Percentiles rank a stretch among this genome's conserved stretches.
phyloP scores from a whole-genome alignment of 2,329 filamentous ascomycete species.

The Ophiobolus disseminans region DNA sequence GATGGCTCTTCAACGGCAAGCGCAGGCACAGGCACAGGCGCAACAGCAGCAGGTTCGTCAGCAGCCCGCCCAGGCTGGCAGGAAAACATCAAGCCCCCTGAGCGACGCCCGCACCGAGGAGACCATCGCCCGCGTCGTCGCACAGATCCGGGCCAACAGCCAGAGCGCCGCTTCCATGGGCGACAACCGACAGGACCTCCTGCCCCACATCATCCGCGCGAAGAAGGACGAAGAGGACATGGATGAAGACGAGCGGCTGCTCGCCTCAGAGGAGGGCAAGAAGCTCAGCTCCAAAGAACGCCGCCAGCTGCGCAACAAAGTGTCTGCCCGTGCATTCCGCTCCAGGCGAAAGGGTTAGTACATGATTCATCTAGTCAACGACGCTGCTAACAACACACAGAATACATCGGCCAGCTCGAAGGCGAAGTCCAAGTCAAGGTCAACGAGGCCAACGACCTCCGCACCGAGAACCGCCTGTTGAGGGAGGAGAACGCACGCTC shows the following conservation, averaged over 20 bases:
- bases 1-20: constrained; percentile 51
- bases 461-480: constrained; percentile 80
- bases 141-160: constrained; percentile 85
- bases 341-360: constrained; percentile 93
- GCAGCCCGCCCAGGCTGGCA: constrained; percentile 32
- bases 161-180: constrained; percentile 58
- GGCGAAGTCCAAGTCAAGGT: constrained; percentile 83
- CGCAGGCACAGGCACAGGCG: constrained; percentile 45
- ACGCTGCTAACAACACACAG: constrained; percentile 65
- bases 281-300: constrained; percentile 98
- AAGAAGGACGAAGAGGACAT: constrained; percentile 98
- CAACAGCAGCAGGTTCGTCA: constrained; percentile 44
- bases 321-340: constrained; percentile 95
- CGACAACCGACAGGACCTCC: constrained; percentile 55
- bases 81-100: constrained; percentile 48
- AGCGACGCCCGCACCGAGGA: constrained; percentile 70
- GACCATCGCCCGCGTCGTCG: constrained; percentile 90
- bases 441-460: constrained; percentile 81
- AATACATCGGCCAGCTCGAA: constrained; percentile 97
- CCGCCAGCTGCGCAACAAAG: constrained; percentile 97
- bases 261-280: constrained; percentile 98
- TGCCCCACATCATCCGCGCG: constrained; percentile 73
- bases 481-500: constrained; percentile 87
- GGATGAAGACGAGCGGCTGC: constrained; percentile 93
- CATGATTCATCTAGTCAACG: background rate